Base-by-base conservation (phyloP, 306 rosid species). In the Inga laurina region DNA sequence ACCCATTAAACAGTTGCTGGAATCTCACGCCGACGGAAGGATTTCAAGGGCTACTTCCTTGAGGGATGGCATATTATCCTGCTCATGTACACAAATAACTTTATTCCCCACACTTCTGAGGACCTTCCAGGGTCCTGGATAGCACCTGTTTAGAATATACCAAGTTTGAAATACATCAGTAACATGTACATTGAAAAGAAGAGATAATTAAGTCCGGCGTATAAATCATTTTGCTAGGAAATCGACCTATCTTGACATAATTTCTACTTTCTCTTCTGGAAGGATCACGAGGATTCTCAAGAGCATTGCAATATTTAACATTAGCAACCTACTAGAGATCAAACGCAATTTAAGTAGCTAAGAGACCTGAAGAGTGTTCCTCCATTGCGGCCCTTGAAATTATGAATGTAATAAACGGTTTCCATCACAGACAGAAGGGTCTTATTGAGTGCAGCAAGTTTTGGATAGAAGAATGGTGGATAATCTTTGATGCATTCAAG, bases 51-150 rank as follows among this genome's bases (percentile, higher is more conserved):
- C 97, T 84, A 96, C 97, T 88, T 92, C 99, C 91, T 92, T 92
- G 54, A 94, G 95, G 72, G 98, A 96, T 79, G 98, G 98, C 97
- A 92, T 93, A 21, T 82, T 86, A 81, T 89, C 90, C 83, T 91
- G 96, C 81, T 91, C 91, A 87, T 93, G 98, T 52, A 96, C 41
- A 83, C 97, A 93, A 21, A 90, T 35, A 43, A 75, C 86, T 74
- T 79, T 88, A 66, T 80, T 86, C 71, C 97, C 69, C 74, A 86
- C 83, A 80, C 86, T 91, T 88, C 94, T 86, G 15, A 94, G 96
- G 34, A 94, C 95, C 87, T 89, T 92, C 98, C 98, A 96, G 8
- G 94, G 94, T 74, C 91, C 97, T 73, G 99, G 98, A 84, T 94
- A 96, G 90, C 94, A 85, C 92, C 97, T 94, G 68, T 34, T 18